A percentile compares a stretch with the other conserved stretches of the same genome.
Conservation (phyloP, 2,329 filamentous ascomycete species). For the Tolypocladium capitatum region DNA sequence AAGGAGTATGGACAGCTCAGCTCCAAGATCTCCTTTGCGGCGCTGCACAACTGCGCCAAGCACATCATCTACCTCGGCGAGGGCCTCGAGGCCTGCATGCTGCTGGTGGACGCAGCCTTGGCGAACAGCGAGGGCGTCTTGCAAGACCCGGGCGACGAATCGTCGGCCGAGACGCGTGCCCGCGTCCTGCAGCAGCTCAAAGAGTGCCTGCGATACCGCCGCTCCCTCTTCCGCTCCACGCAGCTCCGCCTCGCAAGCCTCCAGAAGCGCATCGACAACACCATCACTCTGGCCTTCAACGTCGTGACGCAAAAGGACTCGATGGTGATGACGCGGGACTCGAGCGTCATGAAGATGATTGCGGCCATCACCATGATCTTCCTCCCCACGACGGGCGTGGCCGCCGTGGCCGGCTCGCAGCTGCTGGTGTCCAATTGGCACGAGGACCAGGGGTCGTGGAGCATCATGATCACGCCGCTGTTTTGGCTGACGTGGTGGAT, state of each 20-base stretch:
- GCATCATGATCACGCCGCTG: slow-evolving; percentile 11
- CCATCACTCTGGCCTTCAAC: slow-evolving; percentile 21
- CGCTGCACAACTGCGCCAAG: slow-evolving; percentile 16
- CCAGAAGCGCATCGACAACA: slow-evolving; percentile 20
- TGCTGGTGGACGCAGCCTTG: slow-evolving; percentile 9
- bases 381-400: slow-evolving; percentile 21
- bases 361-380: slow-evolving; percentile 24
- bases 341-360: slow-evolving; percentile 23
- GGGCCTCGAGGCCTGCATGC: slow-evolving; percentile 13
- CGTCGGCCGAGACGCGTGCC: slow-evolving; percentile 1
- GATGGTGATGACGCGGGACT: slow-evolving; percentile 19
- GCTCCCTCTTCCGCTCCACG: slow-evolving; percentile 20
- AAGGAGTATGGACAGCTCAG: slow-evolving; percentile 3
- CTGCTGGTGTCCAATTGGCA: slow-evolving; percentile 10
- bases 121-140: background rate
- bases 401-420: slow-evolving; percentile 17
- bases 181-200: slow-evolving; percentile 12
- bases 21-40: slow-evolving; percentile 13
- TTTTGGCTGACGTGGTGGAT: slow-evolving; percentile 18
- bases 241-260: slow-evolving; percentile 20
- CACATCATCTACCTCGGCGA: slow-evolving; percentile 17
- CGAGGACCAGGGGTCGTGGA: slow-evolving; percentile 9
- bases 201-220: slow-evolving; percentile 17
- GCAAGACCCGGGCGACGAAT: slow-evolving; percentile 4
- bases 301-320: slow-evolving; percentile 23